Evolutionary conservation across 169 alveolate species (phyloP).

Genomic region (Plasmodium coatneyi): DNA sequence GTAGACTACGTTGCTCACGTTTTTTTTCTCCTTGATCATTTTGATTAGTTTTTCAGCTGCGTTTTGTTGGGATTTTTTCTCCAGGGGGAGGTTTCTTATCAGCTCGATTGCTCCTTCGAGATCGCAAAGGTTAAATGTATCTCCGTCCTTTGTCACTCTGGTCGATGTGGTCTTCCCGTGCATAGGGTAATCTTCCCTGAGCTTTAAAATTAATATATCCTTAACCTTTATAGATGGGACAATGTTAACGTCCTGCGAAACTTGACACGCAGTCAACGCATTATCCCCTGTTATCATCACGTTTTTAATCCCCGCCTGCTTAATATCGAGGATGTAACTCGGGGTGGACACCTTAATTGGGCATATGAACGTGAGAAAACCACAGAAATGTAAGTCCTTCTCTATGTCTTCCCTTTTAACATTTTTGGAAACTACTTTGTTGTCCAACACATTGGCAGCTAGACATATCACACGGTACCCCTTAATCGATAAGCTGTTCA

Average conservation of each 20-base stretch:
- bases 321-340: slow-evolving; percentile 89
- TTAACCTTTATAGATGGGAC: slow-evolving; percentile 22
- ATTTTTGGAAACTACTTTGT: slow-evolving; percentile 19
- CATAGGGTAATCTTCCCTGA: slow-evolving; percentile 73
- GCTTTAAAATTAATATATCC: slow-evolving; percentile 78
- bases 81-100: neutral
- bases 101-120: neutral
- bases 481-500: slow-evolving; percentile 86
- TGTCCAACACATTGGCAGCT: slow-evolving; percentile 79
- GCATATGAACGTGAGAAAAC: slow-evolving; percentile 95
- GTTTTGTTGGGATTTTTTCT: neutral
- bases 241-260: slow-evolving; percentile 90
- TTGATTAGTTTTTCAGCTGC: slow-evolving; percentile 9
- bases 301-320: slow-evolving; percentile 88
- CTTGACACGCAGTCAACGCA: slow-evolving; percentile 97
- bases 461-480: slow-evolving; percentile 91
- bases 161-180: slow-evolving; percentile 37
- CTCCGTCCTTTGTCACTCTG: neutral
- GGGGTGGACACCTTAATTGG: slow-evolving; percentile 93
- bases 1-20: neutral
- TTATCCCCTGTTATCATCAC: slow-evolving; percentile 99
- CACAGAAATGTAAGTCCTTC: slow-evolving; percentile 92
- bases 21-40: neutral
- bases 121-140: neutral
- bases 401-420: slow-evolving; percentile 91